A percentile compares a stretch with the other conserved stretches of the same genome.
These are phyloP conservation scores for Mortierella sp. DNA, from an alignment of 371 early-diverging fungal species.

Conservation along the genomic window DNA sequence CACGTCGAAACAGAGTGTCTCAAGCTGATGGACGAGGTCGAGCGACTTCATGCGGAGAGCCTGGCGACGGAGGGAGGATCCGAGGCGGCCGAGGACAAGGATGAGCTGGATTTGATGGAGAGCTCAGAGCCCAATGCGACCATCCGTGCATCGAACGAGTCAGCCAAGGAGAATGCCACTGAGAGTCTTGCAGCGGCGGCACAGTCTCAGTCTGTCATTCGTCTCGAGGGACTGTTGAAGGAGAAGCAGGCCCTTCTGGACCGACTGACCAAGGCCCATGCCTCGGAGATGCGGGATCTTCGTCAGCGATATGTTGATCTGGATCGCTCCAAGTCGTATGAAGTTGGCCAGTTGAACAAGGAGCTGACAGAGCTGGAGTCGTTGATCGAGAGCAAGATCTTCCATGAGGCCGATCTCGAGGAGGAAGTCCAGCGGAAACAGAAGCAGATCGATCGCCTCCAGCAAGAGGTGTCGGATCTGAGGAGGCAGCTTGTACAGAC, in stretches of 20 bases:
- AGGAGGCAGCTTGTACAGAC: slow-evolving; percentile 43
- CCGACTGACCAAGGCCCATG: slow-evolving; percentile 60
- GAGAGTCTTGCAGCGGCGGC: background rate
- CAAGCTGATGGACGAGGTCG: slow-evolving; percentile 83
- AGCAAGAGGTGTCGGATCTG: slow-evolving; percentile 66
- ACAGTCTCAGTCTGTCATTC: slow-evolving; percentile 43
- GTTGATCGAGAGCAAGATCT: slow-evolving; percentile 82
- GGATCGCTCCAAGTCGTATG: slow-evolving; percentile 70
- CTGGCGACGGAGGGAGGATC: slow-evolving; percentile 48
- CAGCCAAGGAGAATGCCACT: background rate
- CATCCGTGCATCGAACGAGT: too few species aligned
- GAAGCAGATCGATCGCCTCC: slow-evolving; percentile 64
- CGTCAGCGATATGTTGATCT: slow-evolving; percentile 67
- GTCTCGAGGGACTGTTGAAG: slow-evolving; percentile 58
- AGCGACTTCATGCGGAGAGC: slow-evolving; percentile 74
- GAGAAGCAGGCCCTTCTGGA: slow-evolving; percentile 70
- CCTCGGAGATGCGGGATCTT: slow-evolving; percentile 67
- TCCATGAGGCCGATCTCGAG: slow-evolving; percentile 81
- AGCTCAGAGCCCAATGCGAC: slow-evolving; percentile 19
- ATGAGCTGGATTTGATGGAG: slow-evolving; percentile 13
- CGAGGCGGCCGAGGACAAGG: slow-evolving; percentile 19
- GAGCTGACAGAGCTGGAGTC: slow-evolving; percentile 79
- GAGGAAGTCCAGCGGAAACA: slow-evolving; percentile 71
- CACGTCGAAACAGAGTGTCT: slow-evolving; percentile 79
- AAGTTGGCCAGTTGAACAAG: slow-evolving; percentile 70